Base-by-base conservation (phyloP, 31 red algal species). In the Endocladia muricata region DNA sequence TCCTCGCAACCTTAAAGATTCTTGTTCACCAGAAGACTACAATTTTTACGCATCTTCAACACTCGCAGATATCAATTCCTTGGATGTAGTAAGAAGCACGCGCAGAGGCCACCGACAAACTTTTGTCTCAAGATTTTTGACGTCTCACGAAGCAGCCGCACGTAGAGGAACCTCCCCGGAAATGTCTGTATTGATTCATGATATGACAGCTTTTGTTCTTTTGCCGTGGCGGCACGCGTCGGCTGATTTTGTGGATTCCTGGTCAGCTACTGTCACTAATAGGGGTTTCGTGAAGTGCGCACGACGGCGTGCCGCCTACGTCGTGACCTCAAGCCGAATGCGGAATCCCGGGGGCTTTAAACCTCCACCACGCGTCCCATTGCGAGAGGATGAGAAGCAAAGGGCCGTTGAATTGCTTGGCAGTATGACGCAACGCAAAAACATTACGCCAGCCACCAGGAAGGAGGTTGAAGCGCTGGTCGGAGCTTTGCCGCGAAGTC, bases 401-500 rank as follows among this genome's bases (percentile, higher is more conserved):
- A 38, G 81, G 2, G 81, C 81, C 5, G 39, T 84, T 39, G 81
- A 84, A 32, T 70, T 84, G 13, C 54, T 84, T 4, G 81, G 81
- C 21, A 47, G 33, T 23, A 41, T 29, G 2, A 84, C 69, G 5
- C 81, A 84, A 41, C 58, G 58, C 17, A 74, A 75, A 29, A 23
- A 55, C 2, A 33, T 75, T 37, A 52, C 22, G 22, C 43, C 41
- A 2, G 22, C 29, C 26, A 73, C 21, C 21, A 54, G 13, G 37
- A 32, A 30, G 25, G 79, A 82, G 37, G 7, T 82, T 1, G 48
- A 70, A 13, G 41, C 65, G 5, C 79, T 82, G 4, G 37, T 84
- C 5, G 81, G 81, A 26, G 32, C 47, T 25, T 19, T 75, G 15
- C 81, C 81, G 1, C 30, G 37, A 43, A 75, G 15, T 21, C 81